Conservation (phyloP, 2,329 filamentous ascomycete species). For the Zymoseptoria crescenta region DNA sequence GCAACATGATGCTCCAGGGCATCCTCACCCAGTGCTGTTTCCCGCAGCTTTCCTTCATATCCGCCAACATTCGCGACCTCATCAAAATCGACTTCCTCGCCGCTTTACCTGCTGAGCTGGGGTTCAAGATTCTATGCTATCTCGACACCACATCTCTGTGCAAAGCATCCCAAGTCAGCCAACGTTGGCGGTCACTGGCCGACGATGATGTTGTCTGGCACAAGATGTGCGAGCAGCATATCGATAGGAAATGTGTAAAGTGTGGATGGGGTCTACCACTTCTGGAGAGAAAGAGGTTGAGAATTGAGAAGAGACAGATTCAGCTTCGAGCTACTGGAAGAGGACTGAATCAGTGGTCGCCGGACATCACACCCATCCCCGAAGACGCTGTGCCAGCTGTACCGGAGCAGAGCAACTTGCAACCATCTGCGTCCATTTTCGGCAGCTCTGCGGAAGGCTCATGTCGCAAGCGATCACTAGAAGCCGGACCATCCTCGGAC, state of each 20-base stretch:
- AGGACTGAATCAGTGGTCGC: constrained; percentile 48
- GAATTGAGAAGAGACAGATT: constrained; percentile 79
- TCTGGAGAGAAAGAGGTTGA: constrained; percentile 77
- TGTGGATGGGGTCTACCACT: constrained; percentile 92
- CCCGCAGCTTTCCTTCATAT: constrained; percentile 88
- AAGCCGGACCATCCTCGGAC: constrained; percentile 6
- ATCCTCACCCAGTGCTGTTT: constrained; percentile 97
- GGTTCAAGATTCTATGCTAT: constrained; percentile 86
- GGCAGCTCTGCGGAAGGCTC: background rate
- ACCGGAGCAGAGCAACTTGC: background rate
- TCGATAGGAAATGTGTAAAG: constrained; percentile 85
- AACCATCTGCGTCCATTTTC: background rate
- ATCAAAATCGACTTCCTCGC: constrained; percentile 96
- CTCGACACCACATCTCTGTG: constrained; percentile 91
- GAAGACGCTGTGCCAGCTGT: constrained; percentile 23
- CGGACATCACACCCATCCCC: constrained; percentile 42
- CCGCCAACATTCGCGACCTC: constrained; percentile 81
- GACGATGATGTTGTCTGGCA: constrained; percentile 98
- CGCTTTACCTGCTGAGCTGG: constrained; percentile 80
- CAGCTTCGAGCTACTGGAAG: constrained; percentile 58
- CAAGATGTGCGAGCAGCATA: constrained; percentile 95
- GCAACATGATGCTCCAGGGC: constrained; percentile 92
- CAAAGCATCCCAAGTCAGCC: constrained; percentile 90
- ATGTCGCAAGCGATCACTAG: background rate
- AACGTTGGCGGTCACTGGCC: constrained; percentile 78